These are phyloP conservation scores for Moniliophthora roreri DNA, from an alignment of 1,284 basidiomycete species.

Conservation along the genomic window DNA sequence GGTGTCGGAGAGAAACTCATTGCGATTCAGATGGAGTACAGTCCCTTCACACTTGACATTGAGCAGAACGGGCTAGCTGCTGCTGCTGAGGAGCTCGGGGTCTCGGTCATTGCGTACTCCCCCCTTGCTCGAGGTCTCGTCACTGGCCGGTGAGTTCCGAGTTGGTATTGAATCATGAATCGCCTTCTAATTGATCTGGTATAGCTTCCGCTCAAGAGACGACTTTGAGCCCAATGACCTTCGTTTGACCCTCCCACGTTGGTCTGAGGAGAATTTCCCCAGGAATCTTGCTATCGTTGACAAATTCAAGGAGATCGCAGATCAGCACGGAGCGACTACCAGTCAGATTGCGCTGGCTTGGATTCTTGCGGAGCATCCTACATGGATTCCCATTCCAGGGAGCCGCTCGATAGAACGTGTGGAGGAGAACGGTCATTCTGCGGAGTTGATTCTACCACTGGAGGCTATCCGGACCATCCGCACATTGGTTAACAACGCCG, in stretches of 20 bases:
- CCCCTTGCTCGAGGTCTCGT: constrained; percentile 24
- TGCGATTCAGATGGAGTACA: constrained; percentile 44
- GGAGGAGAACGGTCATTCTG: constrained; percentile 30
- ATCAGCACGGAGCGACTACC: constrained; percentile 35
- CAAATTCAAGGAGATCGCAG: constrained; percentile 27
- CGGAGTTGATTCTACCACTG: constrained; percentile 24
- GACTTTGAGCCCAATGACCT: constrained; percentile 24
- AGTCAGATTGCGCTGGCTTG: constrained; percentile 52
- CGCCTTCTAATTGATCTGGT: neutral
- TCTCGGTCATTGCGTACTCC: constrained; percentile 23
- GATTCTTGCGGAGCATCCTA: constrained; percentile 34
- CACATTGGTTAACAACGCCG: constrained; percentile 22
- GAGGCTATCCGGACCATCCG: constrained; percentile 30
- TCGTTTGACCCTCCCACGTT: constrained; percentile 22
- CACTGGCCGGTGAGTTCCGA: constrained; percentile 20
- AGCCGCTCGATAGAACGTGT: constrained; percentile 23
- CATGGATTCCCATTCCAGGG: constrained; percentile 30
- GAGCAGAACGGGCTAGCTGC: constrained; percentile 33
- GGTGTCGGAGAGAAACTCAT: constrained; percentile 34
- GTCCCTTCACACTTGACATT: constrained; percentile 36
- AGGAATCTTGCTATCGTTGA: constrained; percentile 40
- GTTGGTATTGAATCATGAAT: neutral
- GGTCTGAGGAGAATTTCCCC: constrained; percentile 42
- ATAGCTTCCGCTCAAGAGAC: constrained; percentile 21
- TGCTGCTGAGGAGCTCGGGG: constrained; percentile 19